Conservation (phyloP, 306 rosid genomes). For the Dalbergia oliveri region DNA sequence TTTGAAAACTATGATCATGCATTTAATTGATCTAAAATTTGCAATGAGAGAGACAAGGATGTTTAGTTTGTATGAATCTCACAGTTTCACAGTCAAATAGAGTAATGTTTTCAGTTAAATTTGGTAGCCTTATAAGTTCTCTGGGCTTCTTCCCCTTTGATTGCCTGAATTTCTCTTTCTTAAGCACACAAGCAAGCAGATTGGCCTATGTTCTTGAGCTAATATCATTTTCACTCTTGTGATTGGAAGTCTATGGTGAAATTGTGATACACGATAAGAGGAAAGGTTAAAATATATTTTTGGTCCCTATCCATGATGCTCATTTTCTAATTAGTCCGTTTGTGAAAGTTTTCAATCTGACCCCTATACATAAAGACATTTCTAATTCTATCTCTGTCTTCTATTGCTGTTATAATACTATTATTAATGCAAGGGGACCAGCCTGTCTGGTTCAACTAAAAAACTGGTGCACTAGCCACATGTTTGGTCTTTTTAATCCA, state of each 20-base stretch:
- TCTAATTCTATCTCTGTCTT: too few relatives aligned
- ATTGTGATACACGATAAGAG: not conserved
- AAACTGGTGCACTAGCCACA: too few relatives aligned
- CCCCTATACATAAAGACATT: too few relatives aligned
- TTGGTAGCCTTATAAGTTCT: constrained; percentile 20
- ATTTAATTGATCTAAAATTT: constrained; percentile 34
- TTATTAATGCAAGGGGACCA: too few relatives aligned
- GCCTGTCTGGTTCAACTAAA: too few relatives aligned
- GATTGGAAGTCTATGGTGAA: not conserved
- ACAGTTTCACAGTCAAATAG: constrained; percentile 21
- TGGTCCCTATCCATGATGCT: too few relatives aligned
- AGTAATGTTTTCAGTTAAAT: constrained; percentile 17
- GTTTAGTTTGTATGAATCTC: constrained; percentile 19
- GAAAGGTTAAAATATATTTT: too few relatives aligned
- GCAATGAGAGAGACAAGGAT: constrained; percentile 4
- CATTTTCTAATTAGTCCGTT: too few relatives aligned
- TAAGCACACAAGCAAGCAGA: not conserved
- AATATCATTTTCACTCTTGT: not conserved
- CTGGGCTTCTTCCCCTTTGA: not conserved
- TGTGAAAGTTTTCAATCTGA: too few relatives aligned
- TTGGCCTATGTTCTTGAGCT: constrained; percentile 10
- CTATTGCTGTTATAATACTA: too few relatives aligned
- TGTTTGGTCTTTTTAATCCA: too few relatives aligned
- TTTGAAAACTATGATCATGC: constrained; percentile 36
- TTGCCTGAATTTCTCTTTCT: constrained; percentile 16